These are phyloP conservation scores for Fusarium kyushuense DNA, from an alignment of 2,329 filamentous ascomycete genomes.

Conservation along the genomic window DNA sequence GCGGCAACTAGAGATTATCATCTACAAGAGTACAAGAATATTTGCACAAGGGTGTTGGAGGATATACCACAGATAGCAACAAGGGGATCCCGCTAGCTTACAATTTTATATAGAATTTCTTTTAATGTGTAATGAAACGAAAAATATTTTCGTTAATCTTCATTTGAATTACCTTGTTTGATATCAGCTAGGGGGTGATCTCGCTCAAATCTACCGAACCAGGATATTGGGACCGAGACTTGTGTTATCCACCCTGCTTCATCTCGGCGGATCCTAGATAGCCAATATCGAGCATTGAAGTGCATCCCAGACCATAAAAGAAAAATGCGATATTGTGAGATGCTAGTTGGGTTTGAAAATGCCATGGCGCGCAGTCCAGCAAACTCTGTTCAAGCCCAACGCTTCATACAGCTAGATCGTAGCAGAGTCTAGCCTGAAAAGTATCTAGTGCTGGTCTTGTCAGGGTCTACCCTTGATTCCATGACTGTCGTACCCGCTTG, in stretches of 20 bases:
- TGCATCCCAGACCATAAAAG: background rate
- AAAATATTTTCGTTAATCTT: constrained; percentile 5
- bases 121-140: constrained; percentile 34
- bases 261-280: background rate
- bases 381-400: background rate
- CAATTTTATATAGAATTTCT: constrained; percentile 18
- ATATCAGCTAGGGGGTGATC: too few relatives aligned
- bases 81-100: background rate
- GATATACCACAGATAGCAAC: background rate
- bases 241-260: background rate
- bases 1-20: constrained; percentile 8
- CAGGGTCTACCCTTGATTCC: constrained; percentile 6
- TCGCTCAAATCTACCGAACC: background rate
- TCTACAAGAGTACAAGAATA: background rate
- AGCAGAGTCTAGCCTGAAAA: background rate
- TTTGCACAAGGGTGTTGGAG: background rate
- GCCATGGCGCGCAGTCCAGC: background rate
- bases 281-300: background rate
- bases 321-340: background rate
- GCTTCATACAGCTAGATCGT: background rate
- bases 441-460: too few relatives aligned
- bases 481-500: constrained; percentile 3
- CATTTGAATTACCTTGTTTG: background rate
- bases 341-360: background rate
- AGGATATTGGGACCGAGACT: background rate